Conservation (phyloP, 768 basidiomycete species). For the Kwoniella sp. region DNA sequence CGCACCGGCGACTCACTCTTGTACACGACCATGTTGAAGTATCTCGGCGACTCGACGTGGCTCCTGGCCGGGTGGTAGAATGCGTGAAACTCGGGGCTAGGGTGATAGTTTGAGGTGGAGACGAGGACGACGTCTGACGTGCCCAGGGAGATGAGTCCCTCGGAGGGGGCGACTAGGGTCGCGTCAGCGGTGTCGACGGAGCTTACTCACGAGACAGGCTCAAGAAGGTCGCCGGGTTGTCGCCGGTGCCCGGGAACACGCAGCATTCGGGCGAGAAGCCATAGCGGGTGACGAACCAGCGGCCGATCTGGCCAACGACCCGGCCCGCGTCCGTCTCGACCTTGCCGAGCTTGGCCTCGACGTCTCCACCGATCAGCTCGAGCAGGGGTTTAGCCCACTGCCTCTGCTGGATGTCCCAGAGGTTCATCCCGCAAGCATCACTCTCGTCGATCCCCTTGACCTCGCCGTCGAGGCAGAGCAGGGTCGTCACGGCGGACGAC, state of each 20-base stretch:
- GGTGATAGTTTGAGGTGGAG: slow-evolving; percentile 56
- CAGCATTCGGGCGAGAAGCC: slow-evolving; percentile 69
- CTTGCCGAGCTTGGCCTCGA: slow-evolving; percentile 66
- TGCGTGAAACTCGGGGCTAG: slow-evolving; percentile 46
- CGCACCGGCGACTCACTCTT: slow-evolving; percentile 57
- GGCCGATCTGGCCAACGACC: slow-evolving; percentile 61
- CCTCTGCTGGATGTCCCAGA: slow-evolving; percentile 65
- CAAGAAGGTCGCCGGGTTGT: slow-evolving; percentile 80
- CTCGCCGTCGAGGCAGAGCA: slow-evolving; percentile 63
- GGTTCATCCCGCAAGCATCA: slow-evolving; percentile 86
- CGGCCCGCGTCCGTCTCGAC: slow-evolving; percentile 73
- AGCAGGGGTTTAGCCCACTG: slow-evolving; percentile 67
- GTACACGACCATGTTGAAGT: slow-evolving; percentile 89
- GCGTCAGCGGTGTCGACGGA: neutral
- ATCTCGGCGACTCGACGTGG: slow-evolving; percentile 49
- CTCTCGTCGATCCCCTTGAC: slow-evolving; percentile 79
- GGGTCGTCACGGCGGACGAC: slow-evolving; percentile 73
- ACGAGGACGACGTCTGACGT: slow-evolving; percentile 84
- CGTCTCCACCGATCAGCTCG: slow-evolving; percentile 57
- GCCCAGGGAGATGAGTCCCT: slow-evolving; percentile 78
- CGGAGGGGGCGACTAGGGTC: slow-evolving; percentile 36
- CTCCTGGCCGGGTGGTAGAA: slow-evolving; percentile 54
- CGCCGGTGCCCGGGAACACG: slow-evolving; percentile 80
- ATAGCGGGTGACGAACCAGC: slow-evolving; percentile 72
- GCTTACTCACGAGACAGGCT: slow-evolving; percentile 47